phyloP scores from a whole-genome alignment of 352 stramenopile genomes.

The Globisporangium recalcitrans region DNA sequence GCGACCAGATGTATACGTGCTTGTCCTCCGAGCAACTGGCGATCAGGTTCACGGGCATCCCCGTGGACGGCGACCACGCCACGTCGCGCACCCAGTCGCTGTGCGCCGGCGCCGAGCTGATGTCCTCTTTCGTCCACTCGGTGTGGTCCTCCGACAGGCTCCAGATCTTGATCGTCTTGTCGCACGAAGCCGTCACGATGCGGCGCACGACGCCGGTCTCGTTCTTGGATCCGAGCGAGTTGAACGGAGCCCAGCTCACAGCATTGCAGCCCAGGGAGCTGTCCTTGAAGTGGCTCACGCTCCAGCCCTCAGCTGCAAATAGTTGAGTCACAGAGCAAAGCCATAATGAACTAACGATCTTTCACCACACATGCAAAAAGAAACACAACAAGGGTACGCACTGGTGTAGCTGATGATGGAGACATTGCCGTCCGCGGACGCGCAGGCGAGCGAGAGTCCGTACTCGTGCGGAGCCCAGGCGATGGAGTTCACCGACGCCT shows the following conservation, averaged over 20 bases:
- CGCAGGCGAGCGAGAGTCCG: constrained; percentile 91
- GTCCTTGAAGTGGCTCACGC: constrained; percentile 91
- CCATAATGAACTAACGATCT: too few relatives aligned
- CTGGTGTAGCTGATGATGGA: constrained; percentile 81
- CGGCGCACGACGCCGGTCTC: constrained; percentile 52
- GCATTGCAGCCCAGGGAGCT: constrained; percentile 95
- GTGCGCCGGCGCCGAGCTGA: constrained; percentile 81
- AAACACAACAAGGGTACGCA: too few relatives aligned
- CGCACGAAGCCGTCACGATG: constrained; percentile 95
- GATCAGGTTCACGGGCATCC: constrained; percentile 92
- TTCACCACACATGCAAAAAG: too few relatives aligned
- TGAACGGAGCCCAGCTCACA: constrained; percentile 94
- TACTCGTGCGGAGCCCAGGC: constrained; percentile 97
- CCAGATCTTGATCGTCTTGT: constrained; percentile 98
- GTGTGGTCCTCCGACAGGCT: constrained; percentile 64
- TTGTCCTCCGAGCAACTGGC: constrained; percentile 89
- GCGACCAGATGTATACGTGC: constrained; percentile 95
- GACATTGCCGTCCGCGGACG: constrained; percentile 94
- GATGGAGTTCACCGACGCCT: constrained; percentile 93
- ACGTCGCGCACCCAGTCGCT: constrained; percentile 97
- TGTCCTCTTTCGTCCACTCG: constrained; percentile 77
- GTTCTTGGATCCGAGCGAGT: constrained; percentile 51
- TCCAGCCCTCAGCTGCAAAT: constrained; percentile 87
- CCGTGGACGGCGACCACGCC: constrained; percentile 93
- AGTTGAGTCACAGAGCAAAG: neutral